phyloP scores from a whole-genome alignment of 192 early-diverging fungal species.

The Irineochytrium annulatum region DNA sequence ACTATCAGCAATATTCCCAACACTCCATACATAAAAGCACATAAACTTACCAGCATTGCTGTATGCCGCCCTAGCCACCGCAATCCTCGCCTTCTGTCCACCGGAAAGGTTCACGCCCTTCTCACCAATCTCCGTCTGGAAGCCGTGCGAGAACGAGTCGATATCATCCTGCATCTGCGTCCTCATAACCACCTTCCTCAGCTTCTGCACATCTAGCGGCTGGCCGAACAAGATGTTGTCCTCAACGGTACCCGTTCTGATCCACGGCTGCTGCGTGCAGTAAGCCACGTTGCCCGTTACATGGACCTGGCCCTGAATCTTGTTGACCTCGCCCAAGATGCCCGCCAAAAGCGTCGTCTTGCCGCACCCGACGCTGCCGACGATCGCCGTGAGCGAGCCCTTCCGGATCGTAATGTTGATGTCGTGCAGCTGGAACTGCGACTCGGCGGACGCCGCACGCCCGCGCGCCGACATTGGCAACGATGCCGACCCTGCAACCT shows the following conservation, averaged over 20 bases:
- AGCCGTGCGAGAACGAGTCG: neutral
- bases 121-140: slow-evolving; percentile 22
- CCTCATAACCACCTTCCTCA: slow-evolving; percentile 13
- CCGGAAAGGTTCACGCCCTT: slow-evolving; percentile 17
- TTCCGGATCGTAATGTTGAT: slow-evolving; percentile 63
- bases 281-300: slow-evolving; percentile 41
- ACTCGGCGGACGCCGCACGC: too few relatives aligned
- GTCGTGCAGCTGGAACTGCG: slow-evolving; percentile 55
- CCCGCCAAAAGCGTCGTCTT: slow-evolving; percentile 67
- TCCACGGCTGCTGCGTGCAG: slow-evolving; percentile 39
- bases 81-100: slow-evolving; percentile 26
- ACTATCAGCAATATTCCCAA: slow-evolving; percentile 72
- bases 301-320: slow-evolving; percentile 13
- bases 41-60: too few relatives aligned
- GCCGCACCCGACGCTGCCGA: slow-evolving; percentile 63
- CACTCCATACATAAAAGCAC: too few relatives aligned
- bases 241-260: slow-evolving; percentile 44
- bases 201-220: slow-evolving; percentile 53
- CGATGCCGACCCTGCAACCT: too few relatives aligned
- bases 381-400: slow-evolving; percentile 67
- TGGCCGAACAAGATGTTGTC: slow-evolving; percentile 81
- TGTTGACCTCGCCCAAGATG: slow-evolving; percentile 61
- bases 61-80: slow-evolving; percentile 34
- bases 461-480: too few relatives aligned
- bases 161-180: slow-evolving; percentile 23